phyloP scores from a whole-genome alignment of 768 basidiomycete species.

The Panus rudis region DNA sequence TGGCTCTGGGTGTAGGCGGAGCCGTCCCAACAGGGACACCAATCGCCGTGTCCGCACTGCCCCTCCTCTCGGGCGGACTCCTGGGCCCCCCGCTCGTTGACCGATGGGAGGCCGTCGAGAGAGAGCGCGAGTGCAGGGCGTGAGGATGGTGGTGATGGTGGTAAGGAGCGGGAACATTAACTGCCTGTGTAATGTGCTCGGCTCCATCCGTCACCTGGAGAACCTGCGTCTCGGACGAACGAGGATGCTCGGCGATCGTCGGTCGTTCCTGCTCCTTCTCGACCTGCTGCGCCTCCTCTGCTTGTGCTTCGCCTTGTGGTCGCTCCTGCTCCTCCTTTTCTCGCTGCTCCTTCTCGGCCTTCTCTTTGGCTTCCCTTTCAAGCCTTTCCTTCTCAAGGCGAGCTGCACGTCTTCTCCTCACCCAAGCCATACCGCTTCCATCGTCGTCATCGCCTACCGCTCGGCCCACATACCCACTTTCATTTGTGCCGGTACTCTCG shows the following conservation, averaged over 20 bases:
- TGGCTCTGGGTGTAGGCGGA: not conserved
- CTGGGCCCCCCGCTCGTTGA: not conserved
- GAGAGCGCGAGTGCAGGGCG: slow-evolving; percentile 9
- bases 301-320: slow-evolving; percentile 5
- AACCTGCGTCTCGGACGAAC: not conserved
- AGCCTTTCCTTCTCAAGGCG: no score
- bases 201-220: slow-evolving; percentile 13
- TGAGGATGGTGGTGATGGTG: slow-evolving; percentile 23
- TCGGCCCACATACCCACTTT: no score
- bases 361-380: slow-evolving; percentile 40
- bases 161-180: slow-evolving; percentile 27
- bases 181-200: slow-evolving; percentile 28
- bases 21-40: slow-evolving; percentile 7
- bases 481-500: slow-evolving; percentile 2
- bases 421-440: slow-evolving; percentile 84
- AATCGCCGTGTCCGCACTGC: slow-evolving; percentile 19
- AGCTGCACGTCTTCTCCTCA: slow-evolving; percentile 53
- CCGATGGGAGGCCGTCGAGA: slow-evolving; percentile 1
- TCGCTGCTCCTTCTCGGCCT: slow-evolving; percentile 22
- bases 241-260: not conserved
- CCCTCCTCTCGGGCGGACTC: slow-evolving; percentile 13
- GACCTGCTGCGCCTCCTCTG: not conserved
- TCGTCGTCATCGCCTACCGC: slow-evolving; percentile 53
- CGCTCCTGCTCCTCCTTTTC: slow-evolving; percentile 10
- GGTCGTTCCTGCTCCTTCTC: slow-evolving; percentile 8